Base-by-base conservation (phyloP, 345 rosid genomes). In the Citrus trifoliata region DNA sequence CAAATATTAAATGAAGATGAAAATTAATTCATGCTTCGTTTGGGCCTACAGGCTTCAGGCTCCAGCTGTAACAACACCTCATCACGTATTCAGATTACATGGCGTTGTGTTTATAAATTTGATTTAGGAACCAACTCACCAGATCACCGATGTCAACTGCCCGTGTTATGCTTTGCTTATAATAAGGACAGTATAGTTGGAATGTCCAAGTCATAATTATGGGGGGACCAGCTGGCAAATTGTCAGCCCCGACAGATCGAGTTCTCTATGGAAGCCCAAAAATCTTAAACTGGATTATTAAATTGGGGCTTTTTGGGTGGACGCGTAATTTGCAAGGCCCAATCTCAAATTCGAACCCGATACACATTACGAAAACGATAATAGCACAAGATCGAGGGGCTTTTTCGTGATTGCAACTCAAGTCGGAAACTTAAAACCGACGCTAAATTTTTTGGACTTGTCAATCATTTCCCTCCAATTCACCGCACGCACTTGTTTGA, bases 381-480 rank as follows among this genome's bases (percentile, higher is more conserved):
- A 61, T 61, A 61, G 10, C 21, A 2, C 10, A 40, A 60, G 37
- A 32, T 4, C 4, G 1, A 63, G 70, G 63, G 71, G 48, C 24
- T 21, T 6, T 32, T 8, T 65, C n/a, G 64, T 64, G 33, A 46
- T 51, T 65, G 51, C 35, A 13, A 0, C 6, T 27, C 19, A 28
- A 51, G 56, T 55, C 14, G 68, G 48, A 81, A 80, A 67, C 76
- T 46, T 82, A 42, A 67, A 75, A 72, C 76, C 48, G 30, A 66
- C 71, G 71, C 81, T 27, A n/a, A 30, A 30, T 24, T 38, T 62
- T 70, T 83, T 66, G 27, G 40, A 53, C 46, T 53, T 40, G 7
- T 6, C 3, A 27, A 71, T 30, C 60, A 75, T 83, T 83, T 83
- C 88, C 88, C 86, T 83, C 88, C 83, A 83, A 75, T 68, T 83